Evolutionary conservation across 2,329 filamentous ascomycete genomes (phyloP), one percentile per base, ranked within the genome.

Genomic region (Kalaharituber pfeilii): DNA sequence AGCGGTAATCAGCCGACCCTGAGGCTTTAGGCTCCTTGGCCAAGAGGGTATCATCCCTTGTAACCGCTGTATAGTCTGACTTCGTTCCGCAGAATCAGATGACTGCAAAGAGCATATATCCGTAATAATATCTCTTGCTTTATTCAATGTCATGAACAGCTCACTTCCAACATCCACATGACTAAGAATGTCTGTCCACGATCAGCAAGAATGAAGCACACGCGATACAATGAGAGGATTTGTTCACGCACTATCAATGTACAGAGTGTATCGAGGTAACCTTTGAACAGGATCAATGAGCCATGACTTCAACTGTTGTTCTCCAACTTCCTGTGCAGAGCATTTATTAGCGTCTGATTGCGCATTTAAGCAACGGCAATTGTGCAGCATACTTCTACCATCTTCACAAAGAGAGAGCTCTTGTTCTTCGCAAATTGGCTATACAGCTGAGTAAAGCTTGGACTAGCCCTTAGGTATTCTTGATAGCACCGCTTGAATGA

Each of bases 281-380:
- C 91, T 78, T 68, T 98, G 91, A 0, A 98, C 88, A 2, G 91
- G 91, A 68, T 98, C 91, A 66, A 98, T 98, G 53, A 98, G 76
- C 59, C 91, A 77, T 2, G 91, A 96, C 50, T 86, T 87, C 53
- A 96, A 76, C 55, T 81, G 78, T 69, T 98, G 91, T 67, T 96
- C 91, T 53, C 91, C 89, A 2, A 83, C 83, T 59, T 88, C 80
- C 52, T 85, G 79, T 18, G 13, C 5, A 8, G 33, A 13, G 25
- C 9, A 47, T 15, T 18, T 22, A 22, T 47, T 22, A 47, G 42
- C 5, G 3, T 18, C 13, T 22, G 5, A 3, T 47, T 47, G 18
- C 13, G 2, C 22, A 15, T 20, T 5, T 47, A 24, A 13, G 6
- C n/a, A 25, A n/a, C n/a, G 42, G 42, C 15, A 39, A 39, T 22